Evolutionary conservation across 2,329 filamentous ascomycete genomes (phyloP), one percentile per base, ranked within the genome.

Genomic region (Amauroascus verrucosus): DNA sequence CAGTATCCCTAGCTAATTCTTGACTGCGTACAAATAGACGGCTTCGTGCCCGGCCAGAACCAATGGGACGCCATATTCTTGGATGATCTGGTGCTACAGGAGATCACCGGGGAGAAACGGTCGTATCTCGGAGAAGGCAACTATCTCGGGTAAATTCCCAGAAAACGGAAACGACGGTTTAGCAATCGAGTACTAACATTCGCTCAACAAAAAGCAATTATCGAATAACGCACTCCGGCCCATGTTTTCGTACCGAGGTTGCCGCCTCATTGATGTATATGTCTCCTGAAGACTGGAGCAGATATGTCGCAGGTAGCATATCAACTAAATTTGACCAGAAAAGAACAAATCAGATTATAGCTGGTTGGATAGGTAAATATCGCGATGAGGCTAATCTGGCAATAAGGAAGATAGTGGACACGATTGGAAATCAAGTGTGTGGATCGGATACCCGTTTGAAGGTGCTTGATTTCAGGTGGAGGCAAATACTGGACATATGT

Each of bases 181-280:
- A 6, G 6, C 26, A 33, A n/a, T 33, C 35, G 22, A 37, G 4
- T 18, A 22, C 41, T 53, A 46, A 53, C 41, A 30, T 13, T 37
- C 8, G 11, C 16, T 16, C 28, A 30, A 18, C 16, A 41, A 41
- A n/a, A 48, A 58, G 56, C n/a, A 70, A 72, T 56, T 73, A 74
- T 51, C 66, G 66, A 61, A 52, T 71, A 47, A 70, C 64, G 40
- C 54, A 58, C 43, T 59, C 64, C 7, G 71, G 70, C 7, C 64
- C 66, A 16, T 74, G 71, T 56, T 72, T 67, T 58, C 66, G 71
- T 20, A 73, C 71, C 7, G 68, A 73, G 52, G 65, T 73, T 30
- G 70, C 65, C 40, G 68, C 70, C 22, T 66, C 67, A 46, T 62
- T 70, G 54, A 68, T 61, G 55, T 70, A 70, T 57, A 69, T 73